Evolutionary conservation across 106 monocot genomes (phyloP).

Genomic region (Vanilla planifolia): DNA sequence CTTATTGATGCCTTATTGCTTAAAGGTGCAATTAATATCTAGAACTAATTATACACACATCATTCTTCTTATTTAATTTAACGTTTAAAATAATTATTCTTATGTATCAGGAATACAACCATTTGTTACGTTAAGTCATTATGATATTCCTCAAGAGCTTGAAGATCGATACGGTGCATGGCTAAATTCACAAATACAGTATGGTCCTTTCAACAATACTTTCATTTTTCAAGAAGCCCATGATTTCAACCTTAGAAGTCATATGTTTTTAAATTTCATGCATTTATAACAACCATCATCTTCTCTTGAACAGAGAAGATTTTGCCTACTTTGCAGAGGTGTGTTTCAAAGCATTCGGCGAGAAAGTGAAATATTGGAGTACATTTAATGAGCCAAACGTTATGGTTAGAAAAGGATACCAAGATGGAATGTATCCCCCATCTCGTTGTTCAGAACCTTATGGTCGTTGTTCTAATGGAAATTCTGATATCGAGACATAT

Average conservation of each 20-base stretch:
- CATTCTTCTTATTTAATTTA: not conserved
- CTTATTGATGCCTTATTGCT: constrained; percentile 6
- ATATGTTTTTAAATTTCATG: not conserved
- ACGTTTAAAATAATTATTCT: not conserved
- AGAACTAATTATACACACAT: not conserved
- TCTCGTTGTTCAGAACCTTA: constrained; percentile 25
- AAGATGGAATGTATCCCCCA: constrained; percentile 24
- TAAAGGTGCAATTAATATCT: not conserved
- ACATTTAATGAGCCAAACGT: constrained; percentile 59
- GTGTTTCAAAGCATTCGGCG: constrained; percentile 49
- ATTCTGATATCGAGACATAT: constrained; percentile 11
- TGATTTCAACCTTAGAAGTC: not conserved
- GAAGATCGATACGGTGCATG: constrained; percentile 41
- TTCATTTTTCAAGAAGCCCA: not conserved
- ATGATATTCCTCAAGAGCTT: constrained; percentile 44
- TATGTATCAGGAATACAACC: constrained; percentile 38
- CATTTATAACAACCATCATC: not conserved
- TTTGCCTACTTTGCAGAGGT: constrained; percentile 42
- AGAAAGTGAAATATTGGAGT: constrained; percentile 51
- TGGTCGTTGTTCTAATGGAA: constrained; percentile 9
- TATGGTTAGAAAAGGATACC: constrained; percentile 18
- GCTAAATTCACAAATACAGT: constrained; percentile 53
- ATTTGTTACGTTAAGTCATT: constrained; percentile 48
- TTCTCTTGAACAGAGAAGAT: constrained; percentile 35
- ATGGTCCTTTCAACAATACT: constrained; percentile 1